Percentiles rank a stretch among this genome's conserved stretches.
Conservation (phyloP, 129 eudicot genomes). For the Tagetes erecta region DNA sequence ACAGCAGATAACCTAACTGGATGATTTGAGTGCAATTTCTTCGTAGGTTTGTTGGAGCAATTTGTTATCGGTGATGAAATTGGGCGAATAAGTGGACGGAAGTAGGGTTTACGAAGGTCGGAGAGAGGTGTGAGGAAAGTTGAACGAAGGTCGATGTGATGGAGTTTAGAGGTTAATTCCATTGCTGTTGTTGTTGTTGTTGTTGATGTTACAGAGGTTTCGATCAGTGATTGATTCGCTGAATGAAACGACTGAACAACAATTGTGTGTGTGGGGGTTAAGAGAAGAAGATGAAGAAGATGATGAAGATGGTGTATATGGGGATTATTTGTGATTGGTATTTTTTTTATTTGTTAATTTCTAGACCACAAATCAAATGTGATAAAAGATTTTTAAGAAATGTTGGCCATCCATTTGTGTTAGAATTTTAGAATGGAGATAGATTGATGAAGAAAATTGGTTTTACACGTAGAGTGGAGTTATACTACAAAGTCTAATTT, state of each 20-base stretch:
- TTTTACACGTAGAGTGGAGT: neutral
- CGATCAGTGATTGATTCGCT: neutral
- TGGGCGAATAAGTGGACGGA: constrained; percentile 33
- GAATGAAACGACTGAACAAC: neutral
- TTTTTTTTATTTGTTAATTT: constrained; percentile 6
- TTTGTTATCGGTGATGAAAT: constrained; percentile 24
- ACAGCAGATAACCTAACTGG: constrained; percentile 59
- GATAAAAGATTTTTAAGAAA: neutral
- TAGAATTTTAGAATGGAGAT: neutral
- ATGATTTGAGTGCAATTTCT: constrained; percentile 4
- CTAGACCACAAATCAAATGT: neutral
- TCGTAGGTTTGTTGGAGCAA: constrained; percentile 38
- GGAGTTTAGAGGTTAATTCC: constrained; percentile 64
- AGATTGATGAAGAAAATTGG: neutral
- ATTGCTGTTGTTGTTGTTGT: constrained; percentile 6
- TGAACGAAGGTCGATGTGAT: constrained; percentile 55
- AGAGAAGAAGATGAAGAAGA: neutral
- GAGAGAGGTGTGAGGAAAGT: constrained; percentile 49
- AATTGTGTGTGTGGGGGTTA: neutral
- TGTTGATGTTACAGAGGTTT: constrained; percentile 17
- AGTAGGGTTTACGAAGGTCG: constrained; percentile 55
- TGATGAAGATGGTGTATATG: neutral
- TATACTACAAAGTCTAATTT: too few relatives aligned
- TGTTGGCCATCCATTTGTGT: neutral
- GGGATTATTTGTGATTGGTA: neutral